Conservation (phyloP, 2,329 filamentous ascomycete species). For the Colletotrichum tropicicola region DNA sequence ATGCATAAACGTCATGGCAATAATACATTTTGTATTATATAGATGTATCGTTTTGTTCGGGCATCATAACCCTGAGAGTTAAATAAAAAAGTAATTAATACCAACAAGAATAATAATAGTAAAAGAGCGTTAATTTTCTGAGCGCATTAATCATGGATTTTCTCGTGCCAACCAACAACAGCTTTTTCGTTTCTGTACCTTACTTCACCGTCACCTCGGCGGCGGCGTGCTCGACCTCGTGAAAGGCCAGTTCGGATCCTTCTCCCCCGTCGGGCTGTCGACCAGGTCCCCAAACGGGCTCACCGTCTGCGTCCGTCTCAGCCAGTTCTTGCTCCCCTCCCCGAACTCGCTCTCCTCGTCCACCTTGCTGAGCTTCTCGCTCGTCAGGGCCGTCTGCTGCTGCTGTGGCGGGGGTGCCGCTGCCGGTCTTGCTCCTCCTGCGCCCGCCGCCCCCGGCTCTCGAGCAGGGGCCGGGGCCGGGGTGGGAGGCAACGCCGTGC, state of each 20-base stretch:
- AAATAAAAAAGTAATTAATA: neutral
- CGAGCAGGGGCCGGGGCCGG: neutral
- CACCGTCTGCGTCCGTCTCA: slow-evolving; percentile 40
- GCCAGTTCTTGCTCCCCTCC: slow-evolving; percentile 37
- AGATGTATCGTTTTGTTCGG: neutral
- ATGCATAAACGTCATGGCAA: neutral
- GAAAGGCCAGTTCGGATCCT: slow-evolving; percentile 23
- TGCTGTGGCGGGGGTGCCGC: neutral
- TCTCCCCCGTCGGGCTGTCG: slow-evolving; percentile 20
- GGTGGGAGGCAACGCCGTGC: neutral
- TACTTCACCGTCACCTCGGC: neutral
- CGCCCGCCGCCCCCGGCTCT: neutral
- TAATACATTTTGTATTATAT: slow-evolving; percentile 7
- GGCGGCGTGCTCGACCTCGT: slow-evolving; percentile 1
- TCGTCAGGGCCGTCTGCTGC: neutral
- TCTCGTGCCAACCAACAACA: neutral
- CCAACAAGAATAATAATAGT: slow-evolving; percentile 1
- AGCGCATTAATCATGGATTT: slow-evolving; percentile 1
- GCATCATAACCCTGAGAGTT: neutral
- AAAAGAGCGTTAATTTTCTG: neutral
- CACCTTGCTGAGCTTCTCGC: slow-evolving; percentile 13
- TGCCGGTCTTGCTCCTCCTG: neutral
- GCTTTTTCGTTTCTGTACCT: neutral
- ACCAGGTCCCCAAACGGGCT: slow-evolving; percentile 44
- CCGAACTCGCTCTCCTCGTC: slow-evolving; percentile 25